These are phyloP conservation scores for Karstenula rhodostoma DNA, from an alignment of 2,329 filamentous ascomycete genomes.

Conservation along the genomic window DNA sequence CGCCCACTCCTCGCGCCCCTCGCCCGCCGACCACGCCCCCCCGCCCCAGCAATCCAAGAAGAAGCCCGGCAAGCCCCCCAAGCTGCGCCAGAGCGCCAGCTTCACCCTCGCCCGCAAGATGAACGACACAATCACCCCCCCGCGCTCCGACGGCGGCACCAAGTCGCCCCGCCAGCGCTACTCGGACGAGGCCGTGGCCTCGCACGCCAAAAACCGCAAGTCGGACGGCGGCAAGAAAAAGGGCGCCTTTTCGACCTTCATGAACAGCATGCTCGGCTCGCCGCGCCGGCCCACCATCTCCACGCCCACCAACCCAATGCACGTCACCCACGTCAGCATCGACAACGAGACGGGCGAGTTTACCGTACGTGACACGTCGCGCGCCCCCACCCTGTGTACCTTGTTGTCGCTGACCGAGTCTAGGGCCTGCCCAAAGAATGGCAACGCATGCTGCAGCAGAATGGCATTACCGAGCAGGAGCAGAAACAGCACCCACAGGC, in stretches of 20 bases:
- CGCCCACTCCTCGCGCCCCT: slow-evolving; percentile 39
- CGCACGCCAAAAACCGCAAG: slow-evolving; percentile 38
- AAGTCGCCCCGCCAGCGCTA: slow-evolving; percentile 51
- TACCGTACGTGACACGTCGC: slow-evolving; percentile 67
- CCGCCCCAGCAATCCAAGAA: slow-evolving; percentile 35
- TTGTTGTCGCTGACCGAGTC: slow-evolving; percentile 23
- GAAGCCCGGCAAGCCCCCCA: slow-evolving; percentile 34
- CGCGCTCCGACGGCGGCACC: slow-evolving; percentile 39
- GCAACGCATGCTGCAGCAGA: slow-evolving; percentile 94
- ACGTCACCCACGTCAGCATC: slow-evolving; percentile 97
- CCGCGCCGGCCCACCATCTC: slow-evolving; percentile 93
- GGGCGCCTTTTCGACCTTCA: slow-evolving; percentile 50
- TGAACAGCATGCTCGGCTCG: slow-evolving; percentile 60
- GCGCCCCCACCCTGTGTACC: slow-evolving; percentile 1
- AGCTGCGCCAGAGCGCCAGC: slow-evolving; percentile 53
- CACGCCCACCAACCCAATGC: slow-evolving; percentile 96
- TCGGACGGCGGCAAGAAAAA: slow-evolving; percentile 52
- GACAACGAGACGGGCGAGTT: slow-evolving; percentile 97
- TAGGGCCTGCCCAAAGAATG: slow-evolving; percentile 96
- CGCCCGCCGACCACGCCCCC: slow-evolving; percentile 37
- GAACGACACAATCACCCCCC: slow-evolving; percentile 49
- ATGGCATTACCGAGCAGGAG: slow-evolving; percentile 94
- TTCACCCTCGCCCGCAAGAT: slow-evolving; percentile 55
- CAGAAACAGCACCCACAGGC: slow-evolving; percentile 95
- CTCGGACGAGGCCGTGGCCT: slow-evolving; percentile 46